Evolutionary conservation across 257 asterid genomes (phyloP), one percentile per base, ranked within the genome.

Genomic region (Gentiana straminea): DNA sequence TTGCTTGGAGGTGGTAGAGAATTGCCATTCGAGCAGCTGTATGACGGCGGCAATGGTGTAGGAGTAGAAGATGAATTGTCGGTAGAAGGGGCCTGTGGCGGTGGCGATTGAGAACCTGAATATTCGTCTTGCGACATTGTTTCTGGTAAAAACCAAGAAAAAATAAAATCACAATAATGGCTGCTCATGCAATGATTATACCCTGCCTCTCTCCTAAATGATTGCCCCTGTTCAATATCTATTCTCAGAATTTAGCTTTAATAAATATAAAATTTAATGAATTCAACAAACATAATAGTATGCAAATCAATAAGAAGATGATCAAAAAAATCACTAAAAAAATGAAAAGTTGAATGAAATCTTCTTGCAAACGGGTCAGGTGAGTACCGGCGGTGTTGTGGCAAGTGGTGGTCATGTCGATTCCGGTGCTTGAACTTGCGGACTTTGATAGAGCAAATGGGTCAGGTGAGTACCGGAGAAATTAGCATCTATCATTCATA

Each of bases 131-230:
- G 53, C 5, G 73, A 65, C 84, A 72, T 75, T 49, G 59, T 70
- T 32, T 0, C 52, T 24, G 47, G 24, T 24, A 39, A 36, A 13
- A 41, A 36, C 44, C 35, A 46, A 15, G 41, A 44, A 33, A 51
- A 45, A 45, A 39, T 55, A 47, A 51, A 49, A 35, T 59, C 44
- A 37, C 44, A 51, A 50, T 43, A 48, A 55, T 36, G 50, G 36
- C 8, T 41, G 7, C 7, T 41, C 7, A 2, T 10, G 8, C 9
- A 10, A 41, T 41, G 10, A 39, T 12, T 7, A 35, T 13, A 60
- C 90, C 82, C 84, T 64, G 75, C 82, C 90, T 62, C 55, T 72
- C 93, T 82, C 89, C 86, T 64, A 70, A 56, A 68, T 6, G 55
- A 54, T 53, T 58, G 54, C 61, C 73, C 83, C 77, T 78, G 72